phyloP scores from a whole-genome alignment of 768 basidiomycete genomes.

The Fibroporia radiculosa region DNA sequence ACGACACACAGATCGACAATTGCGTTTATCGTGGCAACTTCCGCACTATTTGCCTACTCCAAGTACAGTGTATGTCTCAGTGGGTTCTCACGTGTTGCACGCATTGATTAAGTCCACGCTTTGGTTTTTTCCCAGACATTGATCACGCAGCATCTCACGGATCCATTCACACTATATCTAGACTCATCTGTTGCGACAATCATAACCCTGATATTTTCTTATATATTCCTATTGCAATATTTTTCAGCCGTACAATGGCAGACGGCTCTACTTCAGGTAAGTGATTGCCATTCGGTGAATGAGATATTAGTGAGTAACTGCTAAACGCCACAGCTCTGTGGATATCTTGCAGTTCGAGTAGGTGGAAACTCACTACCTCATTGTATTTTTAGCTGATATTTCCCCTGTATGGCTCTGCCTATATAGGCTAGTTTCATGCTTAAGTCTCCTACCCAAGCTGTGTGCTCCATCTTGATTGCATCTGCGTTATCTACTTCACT shows the following conservation, averaged over 20 bases:
- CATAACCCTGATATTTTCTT: conserved; percentile 15
- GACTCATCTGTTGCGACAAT: conserved; percentile 18
- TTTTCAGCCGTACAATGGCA: conserved; percentile 24
- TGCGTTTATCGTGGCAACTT: background rate
- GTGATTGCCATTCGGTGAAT: background rate
- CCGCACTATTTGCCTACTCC: conserved; percentile 2
- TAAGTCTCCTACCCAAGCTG: background rate
- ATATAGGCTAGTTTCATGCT: background rate
- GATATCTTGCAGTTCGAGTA: conserved; percentile 25
- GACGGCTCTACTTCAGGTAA: conserved; percentile 27
- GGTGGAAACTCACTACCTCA: too few relatives aligned
- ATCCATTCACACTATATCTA: conserved; percentile 18
- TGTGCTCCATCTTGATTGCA: conserved; percentile 5
- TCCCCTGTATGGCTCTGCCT: background rate
- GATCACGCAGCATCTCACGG: conserved; percentile 9
- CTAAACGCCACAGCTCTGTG: conserved; percentile 21
- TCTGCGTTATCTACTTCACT: conserved; percentile 8
- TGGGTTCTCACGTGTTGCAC: background rate
- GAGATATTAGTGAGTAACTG: conserved; percentile 1
- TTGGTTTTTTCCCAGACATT: conserved; percentile 8
- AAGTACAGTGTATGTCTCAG: conserved; percentile 4
- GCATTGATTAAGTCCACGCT: background rate
- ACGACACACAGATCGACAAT: background rate
- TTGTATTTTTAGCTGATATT: background rate
- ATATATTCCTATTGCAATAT: conserved; percentile 12